Conservation (phyloP, 2,329 filamentous ascomycete species). For the Neonectria sp. region DNA sequence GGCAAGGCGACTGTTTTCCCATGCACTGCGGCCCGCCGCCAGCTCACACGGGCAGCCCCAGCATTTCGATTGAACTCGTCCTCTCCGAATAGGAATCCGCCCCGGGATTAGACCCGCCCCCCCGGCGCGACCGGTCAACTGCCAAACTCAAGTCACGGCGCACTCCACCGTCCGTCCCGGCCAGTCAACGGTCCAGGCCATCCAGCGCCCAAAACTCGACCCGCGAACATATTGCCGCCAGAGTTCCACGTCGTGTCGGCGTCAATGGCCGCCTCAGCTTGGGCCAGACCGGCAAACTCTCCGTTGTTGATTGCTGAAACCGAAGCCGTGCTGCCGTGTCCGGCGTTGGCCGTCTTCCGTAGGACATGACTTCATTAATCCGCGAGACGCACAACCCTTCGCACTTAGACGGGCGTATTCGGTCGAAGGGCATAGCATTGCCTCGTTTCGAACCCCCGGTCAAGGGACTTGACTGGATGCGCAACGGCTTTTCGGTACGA, state of each 20-base stretch:
- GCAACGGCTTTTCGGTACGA: constrained; percentile 25
- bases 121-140: constrained; percentile 32
- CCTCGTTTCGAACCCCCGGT: constrained; percentile 36
- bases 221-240: constrained; percentile 30
- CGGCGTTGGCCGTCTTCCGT: constrained; percentile 25
- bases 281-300: constrained; percentile 24
- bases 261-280: constrained; percentile 31
- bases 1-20: not conserved
- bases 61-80: constrained; percentile 35
- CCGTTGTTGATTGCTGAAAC: constrained; percentile 35
- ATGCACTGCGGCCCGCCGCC: constrained; percentile 37
- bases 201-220: constrained; percentile 34
- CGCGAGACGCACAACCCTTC: constrained; percentile 17
- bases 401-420: constrained; percentile 31
- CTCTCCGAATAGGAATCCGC: constrained; percentile 14
- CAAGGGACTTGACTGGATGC: constrained; percentile 21
- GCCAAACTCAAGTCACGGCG: constrained; percentile 33
- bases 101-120: constrained; percentile 29
- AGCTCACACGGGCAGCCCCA: constrained; percentile 37
- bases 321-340: constrained; percentile 29
- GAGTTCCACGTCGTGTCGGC: constrained; percentile 32
- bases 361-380: constrained; percentile 27
- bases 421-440: constrained; percentile 34
- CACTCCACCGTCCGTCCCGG: constrained; percentile 30
- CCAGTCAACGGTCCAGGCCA: constrained; percentile 30